Conservation (phyloP, 805 yeast species). For the Dipodascopsis uninucleata region DNA sequence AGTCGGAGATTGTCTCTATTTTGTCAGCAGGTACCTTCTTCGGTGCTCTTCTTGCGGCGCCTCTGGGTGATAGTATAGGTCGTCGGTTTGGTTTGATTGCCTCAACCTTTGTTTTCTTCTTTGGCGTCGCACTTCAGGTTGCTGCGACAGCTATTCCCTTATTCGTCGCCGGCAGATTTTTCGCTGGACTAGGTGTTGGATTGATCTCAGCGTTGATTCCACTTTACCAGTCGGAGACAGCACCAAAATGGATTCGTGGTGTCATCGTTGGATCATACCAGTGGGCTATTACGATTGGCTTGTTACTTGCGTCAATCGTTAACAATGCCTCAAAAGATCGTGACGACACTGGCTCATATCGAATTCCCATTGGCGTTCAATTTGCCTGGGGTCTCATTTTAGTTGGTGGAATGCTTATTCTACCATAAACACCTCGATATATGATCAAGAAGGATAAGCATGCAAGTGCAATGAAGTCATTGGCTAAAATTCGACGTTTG, state of each 20-base stretch:
- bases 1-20: constrained; percentile 69
- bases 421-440: constrained; percentile 49
- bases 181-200: constrained; percentile 55
- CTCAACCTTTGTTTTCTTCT: background rate
- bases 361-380: constrained; percentile 52
- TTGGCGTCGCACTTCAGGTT: constrained; percentile 68
- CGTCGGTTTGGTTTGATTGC: constrained; percentile 60
- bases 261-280: constrained; percentile 33
- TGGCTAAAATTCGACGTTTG: constrained; percentile 46
- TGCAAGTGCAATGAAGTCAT: constrained; percentile 47
- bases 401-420: constrained; percentile 51
- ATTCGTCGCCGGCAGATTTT: constrained; percentile 44
- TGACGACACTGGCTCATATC: constrained; percentile 58
- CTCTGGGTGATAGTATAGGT: constrained; percentile 67
- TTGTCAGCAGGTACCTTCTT: constrained; percentile 35
- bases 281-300: constrained; percentile 34
- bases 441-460: constrained; percentile 1
- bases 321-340: constrained; percentile 34
- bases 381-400: constrained; percentile 51
- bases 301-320: constrained; percentile 33
- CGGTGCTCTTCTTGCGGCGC: constrained; percentile 43
- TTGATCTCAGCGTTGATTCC: constrained; percentile 53
- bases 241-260: constrained; percentile 28
- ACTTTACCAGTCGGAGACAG: constrained; percentile 27
- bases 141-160: no score